A percentile compares a stretch with the other conserved stretches of the same genome.
phyloP scores from a whole-genome alignment of 75 land plant genomes.

The Ceratopteris richardii region DNA sequence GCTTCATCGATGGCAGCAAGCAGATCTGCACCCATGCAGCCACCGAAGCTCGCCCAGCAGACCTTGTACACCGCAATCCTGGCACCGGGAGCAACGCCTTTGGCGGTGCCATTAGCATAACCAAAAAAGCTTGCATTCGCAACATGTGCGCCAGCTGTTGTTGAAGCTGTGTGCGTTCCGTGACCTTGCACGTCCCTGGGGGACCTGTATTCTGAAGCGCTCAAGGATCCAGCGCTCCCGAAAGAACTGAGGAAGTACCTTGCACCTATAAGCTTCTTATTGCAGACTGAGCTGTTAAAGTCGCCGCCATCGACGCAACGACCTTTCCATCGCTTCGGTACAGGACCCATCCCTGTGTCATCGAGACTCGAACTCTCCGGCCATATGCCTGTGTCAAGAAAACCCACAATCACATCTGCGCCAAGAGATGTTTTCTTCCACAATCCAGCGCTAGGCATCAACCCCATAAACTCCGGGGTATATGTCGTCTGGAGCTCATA shows the following conservation, averaged over 20 bases:
- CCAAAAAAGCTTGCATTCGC: constrained; percentile 26
- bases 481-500: background rate
- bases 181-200: constrained; percentile 11
- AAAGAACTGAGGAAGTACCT: background rate
- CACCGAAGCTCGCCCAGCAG: constrained; percentile 19
- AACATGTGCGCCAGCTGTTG: constrained; percentile 14
- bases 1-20: constrained; percentile 34
- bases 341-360: constrained; percentile 44
- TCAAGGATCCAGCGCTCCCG: constrained; percentile 1
- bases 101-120: constrained; percentile 24
- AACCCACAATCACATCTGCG: constrained; percentile 40
- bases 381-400: constrained; percentile 45
- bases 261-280: constrained; percentile 21
- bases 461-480: background rate
- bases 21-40: constrained; percentile 34
- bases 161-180: constrained; percentile 18
- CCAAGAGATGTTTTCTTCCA: background rate
- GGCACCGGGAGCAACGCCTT: constrained; percentile 29
- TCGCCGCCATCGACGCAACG: constrained; percentile 13
- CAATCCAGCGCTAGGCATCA: background rate
- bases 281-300: constrained; percentile 13
- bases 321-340: constrained; percentile 27
- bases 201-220: background rate
- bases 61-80: constrained; percentile 35
- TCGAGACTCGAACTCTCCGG: constrained; percentile 51